Conservation (phyloP, 495 filamentous ascomycete genomes). For the Penicillium manginii region DNA sequence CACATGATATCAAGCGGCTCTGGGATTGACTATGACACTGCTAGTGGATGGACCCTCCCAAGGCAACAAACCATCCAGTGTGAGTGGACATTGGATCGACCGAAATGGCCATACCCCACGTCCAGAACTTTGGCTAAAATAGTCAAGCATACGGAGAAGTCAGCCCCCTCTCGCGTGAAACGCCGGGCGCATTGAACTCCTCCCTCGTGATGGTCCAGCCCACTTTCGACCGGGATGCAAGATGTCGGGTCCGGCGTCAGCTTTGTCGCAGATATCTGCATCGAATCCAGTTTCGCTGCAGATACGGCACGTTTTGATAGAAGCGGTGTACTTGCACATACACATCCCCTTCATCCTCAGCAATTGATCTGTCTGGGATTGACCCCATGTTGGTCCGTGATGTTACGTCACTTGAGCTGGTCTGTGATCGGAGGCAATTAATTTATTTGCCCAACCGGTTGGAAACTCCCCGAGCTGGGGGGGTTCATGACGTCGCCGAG, state of each 20-base stretch:
- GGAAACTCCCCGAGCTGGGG: constrained; percentile 3
- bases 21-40: constrained; percentile 20
- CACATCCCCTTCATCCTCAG: no score
- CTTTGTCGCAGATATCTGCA: constrained; percentile 2
- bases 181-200: constrained; percentile 6
- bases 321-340: neutral
- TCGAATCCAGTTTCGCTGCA: constrained; percentile 5
- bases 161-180: constrained; percentile 20
- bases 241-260: neutral
- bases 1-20: constrained; percentile 27
- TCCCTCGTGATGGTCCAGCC: constrained; percentile 3
- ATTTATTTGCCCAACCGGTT: constrained; percentile 5
- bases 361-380: neutral
- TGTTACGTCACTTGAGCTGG: constrained; percentile 21
- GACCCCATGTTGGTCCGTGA: constrained; percentile 28
- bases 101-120: constrained; percentile 26
- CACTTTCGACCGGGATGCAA: neutral
- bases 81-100: constrained; percentile 11
- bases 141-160: neutral
- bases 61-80: constrained; percentile 17
- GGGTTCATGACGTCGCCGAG: constrained; percentile 3
- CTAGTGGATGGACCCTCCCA: constrained; percentile 24
- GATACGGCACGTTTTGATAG: neutral
- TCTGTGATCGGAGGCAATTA: constrained; percentile 3
- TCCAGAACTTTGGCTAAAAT: constrained; percentile 22